Evolutionary conservation across 2,329 filamentous ascomycete species (phyloP).

Genomic region (Polychaeton citri): DNA sequence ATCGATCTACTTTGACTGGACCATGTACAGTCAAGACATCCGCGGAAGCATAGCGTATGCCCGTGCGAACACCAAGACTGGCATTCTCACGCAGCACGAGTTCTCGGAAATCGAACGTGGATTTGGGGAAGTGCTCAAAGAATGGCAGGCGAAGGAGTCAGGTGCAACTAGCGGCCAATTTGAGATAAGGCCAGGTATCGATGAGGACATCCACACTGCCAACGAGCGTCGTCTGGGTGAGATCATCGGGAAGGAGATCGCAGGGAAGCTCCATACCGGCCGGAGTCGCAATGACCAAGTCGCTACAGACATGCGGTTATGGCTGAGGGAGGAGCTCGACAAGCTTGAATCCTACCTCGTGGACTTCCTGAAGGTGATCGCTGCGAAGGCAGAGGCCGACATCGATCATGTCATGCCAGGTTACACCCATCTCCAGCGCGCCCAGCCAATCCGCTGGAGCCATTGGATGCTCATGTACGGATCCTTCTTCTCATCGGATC

Average conservation of each 20-base stretch:
- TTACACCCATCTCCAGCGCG: slow-evolving; percentile 78
- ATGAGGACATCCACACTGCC: slow-evolving; percentile 43
- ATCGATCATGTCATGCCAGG: slow-evolving; percentile 72
- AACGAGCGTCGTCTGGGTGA: slow-evolving; percentile 50
- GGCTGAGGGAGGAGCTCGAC: slow-evolving; percentile 63
- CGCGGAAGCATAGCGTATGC: slow-evolving; percentile 70
- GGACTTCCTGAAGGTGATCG: slow-evolving; percentile 55
- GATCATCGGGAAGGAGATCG: slow-evolving; percentile 72
- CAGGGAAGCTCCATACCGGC: slow-evolving; percentile 78
- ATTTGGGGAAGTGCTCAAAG: slow-evolving; percentile 43
- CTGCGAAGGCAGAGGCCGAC: slow-evolving; percentile 57
- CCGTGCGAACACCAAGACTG: slow-evolving; percentile 60
- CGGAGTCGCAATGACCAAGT: slow-evolving; percentile 85
- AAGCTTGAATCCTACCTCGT: slow-evolving; percentile 56
- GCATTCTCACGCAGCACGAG: slow-evolving; percentile 60
- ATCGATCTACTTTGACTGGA: slow-evolving; percentile 64
- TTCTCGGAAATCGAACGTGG: slow-evolving; percentile 63
- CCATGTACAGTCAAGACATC: slow-evolving; percentile 70
- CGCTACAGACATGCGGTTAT: slow-evolving; percentile 79
- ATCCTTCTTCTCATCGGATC: slow-evolving; percentile 56
- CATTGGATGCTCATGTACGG: slow-evolving; percentile 72
- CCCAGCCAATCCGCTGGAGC: slow-evolving; percentile 66
- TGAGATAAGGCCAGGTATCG: slow-evolving; percentile 31
- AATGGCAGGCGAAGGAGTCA: slow-evolving; percentile 25
- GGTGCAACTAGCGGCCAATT: slow-evolving; percentile 23